A percentile compares a stretch with the other conserved stretches of the same genome.
Conservation (phyloP, 2,329 filamentous ascomycete species). For the Lachnellula occidentalis region DNA sequence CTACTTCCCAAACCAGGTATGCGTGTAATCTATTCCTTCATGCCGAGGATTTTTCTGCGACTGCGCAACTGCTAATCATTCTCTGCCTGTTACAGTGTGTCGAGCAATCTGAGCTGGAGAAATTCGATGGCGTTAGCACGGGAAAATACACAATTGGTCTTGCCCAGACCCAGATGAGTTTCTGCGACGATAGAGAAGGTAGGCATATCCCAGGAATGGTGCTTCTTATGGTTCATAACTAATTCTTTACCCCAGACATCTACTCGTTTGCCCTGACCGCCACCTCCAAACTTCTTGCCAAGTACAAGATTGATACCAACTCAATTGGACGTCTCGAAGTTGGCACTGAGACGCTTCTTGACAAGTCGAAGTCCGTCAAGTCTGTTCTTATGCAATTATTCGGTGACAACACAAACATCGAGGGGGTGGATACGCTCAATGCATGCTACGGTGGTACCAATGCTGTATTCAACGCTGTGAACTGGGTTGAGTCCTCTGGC, state of each 20-base stretch:
- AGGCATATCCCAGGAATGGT: constrained; percentile 25
- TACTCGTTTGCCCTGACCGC: constrained; percentile 80
- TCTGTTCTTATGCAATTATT: constrained; percentile 84
- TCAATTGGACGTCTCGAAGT: constrained; percentile 77
- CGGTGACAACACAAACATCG: constrained; percentile 75
- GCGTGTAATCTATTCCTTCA: constrained; percentile 28
- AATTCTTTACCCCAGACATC: constrained; percentile 55
- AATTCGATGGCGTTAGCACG: constrained; percentile 75
- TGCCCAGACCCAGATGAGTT: constrained; percentile 87
- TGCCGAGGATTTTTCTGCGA: not conserved
- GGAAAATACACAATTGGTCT: constrained; percentile 91
- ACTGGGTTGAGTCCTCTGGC: constrained; percentile 81
- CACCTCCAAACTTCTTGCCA: constrained; percentile 70
- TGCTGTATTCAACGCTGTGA: constrained; percentile 74
- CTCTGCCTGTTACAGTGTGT: constrained; percentile 56
- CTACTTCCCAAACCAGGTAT: constrained; percentile 80
- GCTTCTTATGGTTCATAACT: not conserved
- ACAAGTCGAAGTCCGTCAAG: constrained; percentile 91
- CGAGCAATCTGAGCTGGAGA: constrained; percentile 76
- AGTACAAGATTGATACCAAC: constrained; percentile 76
- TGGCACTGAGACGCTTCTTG: constrained; percentile 77
- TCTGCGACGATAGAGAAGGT: constrained; percentile 88
- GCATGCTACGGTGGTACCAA: constrained; percentile 86
- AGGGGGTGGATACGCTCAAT: constrained; percentile 78
- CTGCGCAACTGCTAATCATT: constrained; percentile 14